Conservation (phyloP, 306 rosid species). For the Vicia faba region DNA sequence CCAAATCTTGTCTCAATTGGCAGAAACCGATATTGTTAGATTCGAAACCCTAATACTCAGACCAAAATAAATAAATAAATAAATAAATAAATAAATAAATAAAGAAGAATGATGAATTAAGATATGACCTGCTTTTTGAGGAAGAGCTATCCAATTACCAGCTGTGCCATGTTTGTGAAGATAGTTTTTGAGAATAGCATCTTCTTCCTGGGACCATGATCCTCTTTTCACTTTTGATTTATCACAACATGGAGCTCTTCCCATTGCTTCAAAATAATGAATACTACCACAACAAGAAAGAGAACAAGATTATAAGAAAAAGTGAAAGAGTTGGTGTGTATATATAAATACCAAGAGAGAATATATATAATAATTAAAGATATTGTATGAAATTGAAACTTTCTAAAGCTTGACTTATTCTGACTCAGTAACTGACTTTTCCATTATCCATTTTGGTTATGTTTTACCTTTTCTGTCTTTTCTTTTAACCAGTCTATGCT, state of each 20-base stretch:
- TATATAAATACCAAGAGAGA: not conserved
- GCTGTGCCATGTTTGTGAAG: slow-evolving; percentile 52
- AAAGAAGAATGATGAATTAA: not conserved
- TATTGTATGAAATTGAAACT: slow-evolving; percentile 21
- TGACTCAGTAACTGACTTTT: slow-evolving; percentile 31
- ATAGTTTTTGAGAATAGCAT: slow-evolving; percentile 56
- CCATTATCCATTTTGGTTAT: slow-evolving; percentile 23
- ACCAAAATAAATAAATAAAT: not conserved
- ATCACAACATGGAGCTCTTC: slow-evolving; percentile 87
- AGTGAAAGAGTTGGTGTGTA: slow-evolving; percentile 8
- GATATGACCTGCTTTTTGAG: slow-evolving; percentile 66
- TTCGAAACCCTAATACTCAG: too few relatives aligned
- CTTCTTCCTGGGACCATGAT: slow-evolving; percentile 88
- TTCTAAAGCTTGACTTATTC: slow-evolving; percentile 49
- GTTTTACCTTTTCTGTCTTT: slow-evolving; percentile 15
- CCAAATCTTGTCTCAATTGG: too few relatives aligned
- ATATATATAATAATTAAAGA: slow-evolving; percentile 16
- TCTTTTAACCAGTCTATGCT: slow-evolving; percentile 15
- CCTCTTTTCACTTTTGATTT: slow-evolving; percentile 76
- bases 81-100: not conserved
- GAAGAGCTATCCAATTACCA: slow-evolving; percentile 49
- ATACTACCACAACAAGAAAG: not conserved
- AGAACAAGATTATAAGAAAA: not conserved
- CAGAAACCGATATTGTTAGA: too few relatives aligned
- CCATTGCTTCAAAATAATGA: slow-evolving; percentile 46